Conservation (phyloP, 306 rosid species). For the Ammopiptanthus mongolicus region DNA sequence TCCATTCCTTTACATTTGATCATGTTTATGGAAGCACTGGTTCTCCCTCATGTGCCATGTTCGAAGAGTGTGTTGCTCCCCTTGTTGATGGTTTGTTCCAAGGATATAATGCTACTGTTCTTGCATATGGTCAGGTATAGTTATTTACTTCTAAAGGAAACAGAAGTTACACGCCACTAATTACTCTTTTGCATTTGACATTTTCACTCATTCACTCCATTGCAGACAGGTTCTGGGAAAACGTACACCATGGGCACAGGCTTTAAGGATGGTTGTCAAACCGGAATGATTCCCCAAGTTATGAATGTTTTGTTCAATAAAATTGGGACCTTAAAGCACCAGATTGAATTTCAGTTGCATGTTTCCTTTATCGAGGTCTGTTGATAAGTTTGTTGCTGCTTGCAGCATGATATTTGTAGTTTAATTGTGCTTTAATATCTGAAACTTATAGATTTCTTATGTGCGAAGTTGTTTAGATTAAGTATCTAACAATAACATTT, state of each 20-base stretch:
- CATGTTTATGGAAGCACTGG: constrained; percentile 96
- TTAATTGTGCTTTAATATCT: constrained; percentile 7
- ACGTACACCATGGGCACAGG: constrained; percentile 99
- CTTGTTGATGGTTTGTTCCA: constrained; percentile 95
- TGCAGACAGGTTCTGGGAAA: constrained; percentile 99
- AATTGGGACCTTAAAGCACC: constrained; percentile 71
- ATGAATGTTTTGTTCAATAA: constrained; percentile 86
- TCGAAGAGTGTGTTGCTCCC: constrained; percentile 81
- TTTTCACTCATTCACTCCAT: constrained; percentile 28
- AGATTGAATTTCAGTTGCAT: constrained; percentile 88
- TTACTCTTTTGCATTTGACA: constrained; percentile 29
- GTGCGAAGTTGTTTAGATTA: constrained; percentile 19
- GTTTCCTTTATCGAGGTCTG: constrained; percentile 98
- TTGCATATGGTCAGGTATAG: constrained; percentile 96
- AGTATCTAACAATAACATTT: constrained; percentile 34
- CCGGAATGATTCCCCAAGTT: constrained; percentile 90
- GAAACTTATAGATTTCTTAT: neutral
- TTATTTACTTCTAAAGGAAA: constrained; percentile 13
- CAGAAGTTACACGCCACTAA: neutral
- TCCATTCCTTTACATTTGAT: constrained; percentile 95
- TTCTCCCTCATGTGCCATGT: constrained; percentile 77
- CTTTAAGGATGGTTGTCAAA: constrained; percentile 70
- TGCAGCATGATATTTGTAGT: constrained; percentile 21
- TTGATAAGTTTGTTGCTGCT: constrained; percentile 6
- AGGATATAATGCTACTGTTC: constrained; percentile 99